phyloP scores from a whole-genome alignment of 2,329 filamentous ascomycete species.

The Leptodontidium sp. region DNA sequence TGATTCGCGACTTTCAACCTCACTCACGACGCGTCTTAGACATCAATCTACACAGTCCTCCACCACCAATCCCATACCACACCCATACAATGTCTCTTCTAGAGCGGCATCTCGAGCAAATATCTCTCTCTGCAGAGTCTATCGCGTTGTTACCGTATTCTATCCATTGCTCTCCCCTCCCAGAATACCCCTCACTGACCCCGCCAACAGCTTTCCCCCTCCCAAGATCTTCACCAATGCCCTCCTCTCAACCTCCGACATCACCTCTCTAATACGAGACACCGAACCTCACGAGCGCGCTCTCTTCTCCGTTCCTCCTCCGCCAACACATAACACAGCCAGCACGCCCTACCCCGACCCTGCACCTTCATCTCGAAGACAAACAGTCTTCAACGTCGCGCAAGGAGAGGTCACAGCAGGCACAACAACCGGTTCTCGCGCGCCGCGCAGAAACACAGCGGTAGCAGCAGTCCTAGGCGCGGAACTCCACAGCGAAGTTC shows the following conservation, averaged over 20 bases:
- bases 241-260: conserved; percentile 86
- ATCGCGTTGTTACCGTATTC: conserved; percentile 76
- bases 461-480: conserved; percentile 89
- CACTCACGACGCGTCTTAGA: conserved; percentile 25
- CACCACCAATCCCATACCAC: neutral
- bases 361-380: conserved; percentile 54
- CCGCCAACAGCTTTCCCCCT: conserved; percentile 73
- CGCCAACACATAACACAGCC: conserved; percentile 54
- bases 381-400: conserved; percentile 72
- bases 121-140: conserved; percentile 76
- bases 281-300: conserved; percentile 94
- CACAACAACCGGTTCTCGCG: conserved; percentile 55
- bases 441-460: conserved; percentile 77
- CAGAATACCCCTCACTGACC: conserved; percentile 27
- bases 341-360: conserved; percentile 56
- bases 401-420: conserved; percentile 65
- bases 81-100: conserved; percentile 69
- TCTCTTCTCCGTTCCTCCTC: conserved; percentile 85
- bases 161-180: conserved; percentile 39
- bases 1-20: neutral
- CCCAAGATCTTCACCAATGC: conserved; percentile 98
- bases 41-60: conserved; percentile 15
- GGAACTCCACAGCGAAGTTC: conserved; percentile 84
- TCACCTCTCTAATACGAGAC: conserved; percentile 92
- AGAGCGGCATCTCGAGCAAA: conserved; percentile 77